Evolutionary conservation across 2,329 filamentous ascomycete species (phyloP).

Genomic region (Acephala macrosclerotiorum): DNA sequence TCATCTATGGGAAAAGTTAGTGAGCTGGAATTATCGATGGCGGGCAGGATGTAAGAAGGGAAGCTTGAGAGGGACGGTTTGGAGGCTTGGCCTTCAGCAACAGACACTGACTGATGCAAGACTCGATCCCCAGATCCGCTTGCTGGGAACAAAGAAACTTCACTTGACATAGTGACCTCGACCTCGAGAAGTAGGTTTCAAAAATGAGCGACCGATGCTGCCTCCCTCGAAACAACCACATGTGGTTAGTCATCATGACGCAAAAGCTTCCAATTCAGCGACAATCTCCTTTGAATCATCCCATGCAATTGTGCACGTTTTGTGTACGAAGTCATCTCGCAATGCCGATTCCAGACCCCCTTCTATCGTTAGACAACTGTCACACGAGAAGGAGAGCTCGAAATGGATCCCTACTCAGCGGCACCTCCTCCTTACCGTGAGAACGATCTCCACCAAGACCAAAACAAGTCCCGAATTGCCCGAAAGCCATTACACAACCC

Average conservation of each 20-base stretch:
- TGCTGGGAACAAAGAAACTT: too few species aligned
- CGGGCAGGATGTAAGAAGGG: too few species aligned
- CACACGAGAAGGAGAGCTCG: background rate
- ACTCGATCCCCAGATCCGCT: too few species aligned
- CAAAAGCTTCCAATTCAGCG: background rate
- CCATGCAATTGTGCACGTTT: background rate
- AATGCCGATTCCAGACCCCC: background rate
- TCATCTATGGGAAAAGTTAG: too few species aligned
- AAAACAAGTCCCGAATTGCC: background rate
- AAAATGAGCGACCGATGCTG: background rate
- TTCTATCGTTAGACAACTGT: background rate
- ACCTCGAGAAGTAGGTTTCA: background rate
- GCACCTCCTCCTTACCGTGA: slow-evolving; percentile 20
- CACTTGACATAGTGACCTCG: too few species aligned
- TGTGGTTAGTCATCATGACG: slow-evolving; percentile 5
- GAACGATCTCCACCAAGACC: background rate
- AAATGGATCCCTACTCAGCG: slow-evolving; percentile 12
- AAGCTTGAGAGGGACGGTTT: too few species aligned
- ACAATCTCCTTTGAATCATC: background rate
- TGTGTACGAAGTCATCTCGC: background rate
- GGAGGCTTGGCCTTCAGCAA: too few species aligned
- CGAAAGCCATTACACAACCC: background rate
- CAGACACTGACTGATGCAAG: too few species aligned
- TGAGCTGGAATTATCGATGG: too few species aligned
- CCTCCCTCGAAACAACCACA: background rate